These are phyloP conservation scores for Globomyces sp. DNA, from an alignment of 371 early-diverging fungal species.

Conservation along the genomic window DNA sequence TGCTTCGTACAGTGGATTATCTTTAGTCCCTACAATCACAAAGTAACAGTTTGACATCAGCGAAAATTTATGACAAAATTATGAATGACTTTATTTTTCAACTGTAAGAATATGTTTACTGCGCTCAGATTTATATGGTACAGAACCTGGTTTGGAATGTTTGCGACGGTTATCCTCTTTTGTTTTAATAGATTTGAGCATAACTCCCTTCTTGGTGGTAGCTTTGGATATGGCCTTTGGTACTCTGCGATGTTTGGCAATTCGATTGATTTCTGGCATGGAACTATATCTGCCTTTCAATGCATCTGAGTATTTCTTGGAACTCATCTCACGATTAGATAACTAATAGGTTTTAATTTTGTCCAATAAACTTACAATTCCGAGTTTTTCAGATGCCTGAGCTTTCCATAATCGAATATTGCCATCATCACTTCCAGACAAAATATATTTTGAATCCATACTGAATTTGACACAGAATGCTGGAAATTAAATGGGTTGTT, in stretches of 20 bases:
- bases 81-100: constrained; percentile 22
- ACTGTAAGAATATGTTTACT: constrained; percentile 66
- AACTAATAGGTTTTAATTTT: constrained; percentile 20
- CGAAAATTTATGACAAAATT: not conserved
- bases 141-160: constrained; percentile 67
- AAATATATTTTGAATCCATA: constrained; percentile 94
- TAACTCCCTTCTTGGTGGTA: constrained; percentile 70
- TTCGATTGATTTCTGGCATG: constrained; percentile 88
- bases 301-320: constrained; percentile 77
- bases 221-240: constrained; percentile 83
- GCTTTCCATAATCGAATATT: constrained; percentile 98
- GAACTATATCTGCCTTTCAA: constrained; percentile 94
- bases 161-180: constrained; percentile 83
- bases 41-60: constrained; percentile 68
- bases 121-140: constrained; percentile 70
- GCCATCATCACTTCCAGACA: constrained; percentile 98
- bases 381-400: constrained; percentile 84
- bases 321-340: constrained; percentile 75
- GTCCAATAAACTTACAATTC: constrained; percentile 42
- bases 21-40: constrained; percentile 89
- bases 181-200: constrained; percentile 71
- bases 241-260: constrained; percentile 81
- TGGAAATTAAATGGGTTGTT: constrained; percentile 28
- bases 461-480: constrained; percentile 91
- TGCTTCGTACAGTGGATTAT: constrained; percentile 91